Conservation (phyloP, 2,329 filamentous ascomycete species). For the Fusarium nematophilum region DNA sequence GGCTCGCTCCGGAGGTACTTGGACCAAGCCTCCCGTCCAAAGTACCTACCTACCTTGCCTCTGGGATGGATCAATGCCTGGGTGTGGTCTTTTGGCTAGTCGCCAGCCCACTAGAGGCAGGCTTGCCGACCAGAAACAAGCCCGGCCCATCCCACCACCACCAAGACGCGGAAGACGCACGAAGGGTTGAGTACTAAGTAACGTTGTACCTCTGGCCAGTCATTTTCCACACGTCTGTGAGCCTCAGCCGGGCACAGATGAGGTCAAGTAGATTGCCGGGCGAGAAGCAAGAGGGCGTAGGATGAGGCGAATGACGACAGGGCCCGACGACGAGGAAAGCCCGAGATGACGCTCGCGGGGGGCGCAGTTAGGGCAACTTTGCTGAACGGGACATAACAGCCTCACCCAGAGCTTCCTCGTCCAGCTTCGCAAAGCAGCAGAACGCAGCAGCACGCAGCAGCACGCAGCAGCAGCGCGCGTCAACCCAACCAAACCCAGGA, state of each 20-base stretch:
- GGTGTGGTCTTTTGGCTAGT: too few relatives aligned
- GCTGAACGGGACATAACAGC: constrained; percentile 4
- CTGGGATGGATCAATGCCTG: too few relatives aligned
- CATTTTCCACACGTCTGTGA: constrained; percentile 31
- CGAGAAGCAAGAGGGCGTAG: constrained; percentile 15
- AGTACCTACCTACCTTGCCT: not conserved
- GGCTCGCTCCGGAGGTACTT: constrained; percentile 6
- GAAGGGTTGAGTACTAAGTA: constrained; percentile 35
- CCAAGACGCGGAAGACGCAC: constrained; percentile 23
- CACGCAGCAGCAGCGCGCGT: not conserved
- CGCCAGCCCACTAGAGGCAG: too few relatives aligned
- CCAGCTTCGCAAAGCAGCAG: not conserved
- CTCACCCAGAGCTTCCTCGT: not conserved
- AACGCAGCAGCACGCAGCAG: constrained; percentile 3
- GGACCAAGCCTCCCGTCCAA: constrained; percentile 8
- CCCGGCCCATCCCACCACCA: constrained; percentile 36
- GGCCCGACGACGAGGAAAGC: constrained; percentile 8
- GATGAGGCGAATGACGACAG: constrained; percentile 30
- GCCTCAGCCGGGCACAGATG: constrained; percentile 30
- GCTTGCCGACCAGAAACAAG: not conserved
- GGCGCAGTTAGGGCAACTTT: too few relatives aligned
- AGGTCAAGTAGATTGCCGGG: constrained; percentile 13
- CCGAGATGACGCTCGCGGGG: constrained; percentile 6
- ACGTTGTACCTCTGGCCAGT: constrained; percentile 29
- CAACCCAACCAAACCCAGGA: constrained; percentile 1